A percentile compares a stretch with the other conserved stretches of the same genome.
Conservation (phyloP, 73 alveolate genomes). For the Paramecium octaurelia region DNA sequence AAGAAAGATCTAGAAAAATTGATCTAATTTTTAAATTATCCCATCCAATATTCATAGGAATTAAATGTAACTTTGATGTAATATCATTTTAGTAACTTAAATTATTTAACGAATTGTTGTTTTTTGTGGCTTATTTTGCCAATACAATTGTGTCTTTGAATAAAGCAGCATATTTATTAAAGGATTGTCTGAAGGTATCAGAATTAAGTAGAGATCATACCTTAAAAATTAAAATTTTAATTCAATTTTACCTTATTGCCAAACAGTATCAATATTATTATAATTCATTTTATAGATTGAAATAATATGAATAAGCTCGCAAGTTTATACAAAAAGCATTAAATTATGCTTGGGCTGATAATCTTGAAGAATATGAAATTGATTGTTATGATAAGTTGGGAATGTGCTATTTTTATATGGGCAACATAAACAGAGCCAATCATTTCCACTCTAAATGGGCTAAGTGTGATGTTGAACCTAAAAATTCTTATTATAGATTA, state of each 20-base stretch:
- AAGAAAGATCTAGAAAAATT: conserved; percentile 28
- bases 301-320: background rate
- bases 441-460: conserved; percentile 31
- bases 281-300: background rate
- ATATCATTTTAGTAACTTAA: background rate
- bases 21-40: background rate
- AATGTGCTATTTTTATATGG: conserved; percentile 26
- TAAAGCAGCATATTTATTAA: background rate
- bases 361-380: conserved; percentile 8
- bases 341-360: background rate
- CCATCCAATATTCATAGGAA: background rate
- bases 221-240: background rate
- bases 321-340: background rate
- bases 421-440: background rate
- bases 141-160: background rate
- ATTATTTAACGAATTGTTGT: background rate
- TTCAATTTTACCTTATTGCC: background rate
- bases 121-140: background rate
- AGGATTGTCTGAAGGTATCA: background rate
- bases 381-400: conserved; percentile 28
- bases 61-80: background rate
- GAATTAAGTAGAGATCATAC: conserved; percentile 3
- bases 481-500: conserved; percentile 5
- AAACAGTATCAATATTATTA: background rate
- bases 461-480: background rate